A percentile compares a stretch with the other conserved stretches of the same genome.
phyloP scores from a whole-genome alignment of 352 stramenopile genomes.

The Pythium volutum region DNA sequence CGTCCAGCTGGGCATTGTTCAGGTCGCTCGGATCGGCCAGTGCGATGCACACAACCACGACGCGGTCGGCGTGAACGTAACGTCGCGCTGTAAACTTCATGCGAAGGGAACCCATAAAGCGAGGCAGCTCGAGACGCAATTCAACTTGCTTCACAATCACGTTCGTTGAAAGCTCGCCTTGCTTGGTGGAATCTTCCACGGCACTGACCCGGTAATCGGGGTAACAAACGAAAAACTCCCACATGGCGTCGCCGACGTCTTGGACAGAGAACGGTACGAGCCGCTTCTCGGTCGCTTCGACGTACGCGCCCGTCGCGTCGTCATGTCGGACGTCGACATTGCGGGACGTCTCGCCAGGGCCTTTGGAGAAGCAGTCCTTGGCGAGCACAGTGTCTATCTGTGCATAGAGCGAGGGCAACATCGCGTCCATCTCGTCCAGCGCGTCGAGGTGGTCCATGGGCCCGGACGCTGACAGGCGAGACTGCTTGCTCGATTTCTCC shows the following conservation, averaged over 20 bases:
- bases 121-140: slow-evolving; percentile 9
- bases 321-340: slow-evolving; percentile 9
- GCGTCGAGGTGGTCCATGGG: background rate
- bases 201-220: background rate
- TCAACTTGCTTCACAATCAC: background rate
- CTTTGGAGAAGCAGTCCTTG: slow-evolving; percentile 10
- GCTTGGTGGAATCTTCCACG: background rate
- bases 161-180: background rate
- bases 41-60: slow-evolving; percentile 20
- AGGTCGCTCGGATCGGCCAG: slow-evolving; percentile 16
- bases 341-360: background rate
- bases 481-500: background rate
- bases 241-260: slow-evolving; percentile 7
- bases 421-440: slow-evolving; percentile 3
- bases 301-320: slow-evolving; percentile 2
- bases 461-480: background rate
- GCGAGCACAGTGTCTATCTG: slow-evolving; percentile 14
- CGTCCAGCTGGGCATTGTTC: slow-evolving; percentile 1
- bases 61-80: slow-evolving; percentile 10
- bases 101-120: slow-evolving; percentile 8
- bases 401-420: slow-evolving; percentile 16
- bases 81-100: slow-evolving; percentile 9
- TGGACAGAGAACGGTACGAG: slow-evolving; percentile 11
- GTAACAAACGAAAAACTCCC: slow-evolving; percentile 13
- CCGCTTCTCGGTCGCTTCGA: slow-evolving; percentile 14